These are phyloP conservation scores for Yamadazyma dushanensis DNA, from an alignment of 1,139 yeast genomes.

Conservation along the genomic window DNA sequence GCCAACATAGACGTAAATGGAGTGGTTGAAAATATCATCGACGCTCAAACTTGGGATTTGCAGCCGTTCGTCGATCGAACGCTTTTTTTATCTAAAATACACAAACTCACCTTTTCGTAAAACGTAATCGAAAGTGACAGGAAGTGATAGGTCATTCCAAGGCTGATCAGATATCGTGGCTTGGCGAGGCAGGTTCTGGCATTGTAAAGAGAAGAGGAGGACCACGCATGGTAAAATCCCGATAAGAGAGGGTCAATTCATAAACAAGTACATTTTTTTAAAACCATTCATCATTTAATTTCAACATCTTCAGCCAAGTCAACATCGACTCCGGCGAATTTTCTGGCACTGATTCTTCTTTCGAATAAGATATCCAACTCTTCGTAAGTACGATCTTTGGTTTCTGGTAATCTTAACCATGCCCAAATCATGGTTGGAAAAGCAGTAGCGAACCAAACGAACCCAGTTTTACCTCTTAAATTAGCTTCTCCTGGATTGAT, in stretches of 20 bases:
- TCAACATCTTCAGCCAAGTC: slow-evolving; percentile 13
- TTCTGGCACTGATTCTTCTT: slow-evolving; percentile 20
- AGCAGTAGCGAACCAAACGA: slow-evolving; percentile 43
- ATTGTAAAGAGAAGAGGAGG: too few relatives aligned
- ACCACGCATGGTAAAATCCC: too few relatives aligned
- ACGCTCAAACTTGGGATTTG: slow-evolving; percentile 30
- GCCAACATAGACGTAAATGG: slow-evolving; percentile 64
- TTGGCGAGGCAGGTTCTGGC: too few relatives aligned
- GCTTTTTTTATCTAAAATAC: too few relatives aligned
- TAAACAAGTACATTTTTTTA: neutral
- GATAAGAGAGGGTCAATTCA: neutral
- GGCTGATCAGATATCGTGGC: too few relatives aligned
- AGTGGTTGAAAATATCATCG: slow-evolving; percentile 51
- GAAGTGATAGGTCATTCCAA: too few relatives aligned
- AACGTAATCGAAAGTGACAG: too few relatives aligned
- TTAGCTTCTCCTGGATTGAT: slow-evolving; percentile 25
- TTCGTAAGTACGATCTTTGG: slow-evolving; percentile 23
- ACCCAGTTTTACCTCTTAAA: slow-evolving; percentile 26
- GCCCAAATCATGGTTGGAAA: slow-evolving; percentile 24
- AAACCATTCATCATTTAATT: too few relatives aligned
- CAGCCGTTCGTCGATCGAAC: too few relatives aligned
- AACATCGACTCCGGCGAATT: slow-evolving; percentile 19
- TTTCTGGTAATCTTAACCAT: slow-evolving; percentile 24
- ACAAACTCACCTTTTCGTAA: too few relatives aligned
- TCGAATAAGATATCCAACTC: slow-evolving; percentile 27